Evolutionary conservation across 176 grass and related monocot species (phyloP).

Genomic region (Cenchrus americanus): DNA sequence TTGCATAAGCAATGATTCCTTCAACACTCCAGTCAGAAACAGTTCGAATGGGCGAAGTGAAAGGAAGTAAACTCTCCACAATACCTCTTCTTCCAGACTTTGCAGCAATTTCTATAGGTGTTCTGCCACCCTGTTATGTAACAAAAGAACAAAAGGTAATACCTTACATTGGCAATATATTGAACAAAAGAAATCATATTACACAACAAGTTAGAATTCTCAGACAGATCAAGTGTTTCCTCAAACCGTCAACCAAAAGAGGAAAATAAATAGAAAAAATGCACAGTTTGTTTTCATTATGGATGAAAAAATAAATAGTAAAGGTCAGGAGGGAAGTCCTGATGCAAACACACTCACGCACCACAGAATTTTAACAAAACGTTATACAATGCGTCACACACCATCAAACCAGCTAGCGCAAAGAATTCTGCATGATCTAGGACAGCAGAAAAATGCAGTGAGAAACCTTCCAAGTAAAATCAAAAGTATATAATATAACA

Average conservation of each 20-base stretch:
- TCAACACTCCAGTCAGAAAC: not conserved
- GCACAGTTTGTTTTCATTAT: not conserved
- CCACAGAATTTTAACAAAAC: no score
- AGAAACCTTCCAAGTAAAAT: not conserved
- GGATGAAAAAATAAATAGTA: not conserved
- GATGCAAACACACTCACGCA: no score
- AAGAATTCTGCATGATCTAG: no score
- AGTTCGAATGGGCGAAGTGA: constrained; percentile 36
- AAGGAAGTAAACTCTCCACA: constrained; percentile 44
- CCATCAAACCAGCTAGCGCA: no score
- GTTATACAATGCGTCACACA: no score
- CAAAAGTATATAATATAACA: not conserved
- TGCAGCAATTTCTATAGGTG: constrained; percentile 46
- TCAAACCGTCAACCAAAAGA: not conserved
- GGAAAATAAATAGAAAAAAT: not conserved
- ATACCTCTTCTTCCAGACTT: constrained; percentile 37
- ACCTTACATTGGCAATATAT: not conserved
- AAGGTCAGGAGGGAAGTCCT: no score
- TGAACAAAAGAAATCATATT: not conserved
- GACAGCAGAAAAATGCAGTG: no score
- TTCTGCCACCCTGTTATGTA: not conserved
- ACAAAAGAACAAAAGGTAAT: not conserved
- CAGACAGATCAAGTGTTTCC: not conserved
- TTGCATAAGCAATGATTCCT: not conserved
- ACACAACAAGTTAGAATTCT: not conserved